phyloP scores from a whole-genome alignment of 2,329 filamentous ascomycete species.

The Rhynchosporium graminicola region DNA sequence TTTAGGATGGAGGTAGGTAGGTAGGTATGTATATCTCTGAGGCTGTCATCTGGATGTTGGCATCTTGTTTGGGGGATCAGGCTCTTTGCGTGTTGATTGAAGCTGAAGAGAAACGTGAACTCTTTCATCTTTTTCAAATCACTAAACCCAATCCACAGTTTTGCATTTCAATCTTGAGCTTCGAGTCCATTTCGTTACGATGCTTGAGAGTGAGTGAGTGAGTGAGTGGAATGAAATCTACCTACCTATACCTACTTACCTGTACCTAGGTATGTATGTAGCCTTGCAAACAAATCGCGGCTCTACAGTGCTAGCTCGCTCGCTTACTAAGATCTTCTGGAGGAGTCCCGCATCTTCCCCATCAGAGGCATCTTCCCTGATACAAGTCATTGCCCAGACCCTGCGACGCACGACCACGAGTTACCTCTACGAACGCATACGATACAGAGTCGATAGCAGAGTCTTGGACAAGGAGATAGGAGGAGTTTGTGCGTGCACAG shows the following conservation, averaged over 20 bases:
- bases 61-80: too few species aligned
- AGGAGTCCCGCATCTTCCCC: constrained; percentile 25
- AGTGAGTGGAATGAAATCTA: too few species aligned
- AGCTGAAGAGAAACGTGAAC: too few species aligned
- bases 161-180: too few species aligned
- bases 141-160: too few species aligned
- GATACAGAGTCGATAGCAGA: background rate
- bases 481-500: background rate
- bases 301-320: background rate
- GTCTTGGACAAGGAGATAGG: background rate
- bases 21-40: background rate
- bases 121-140: too few species aligned
- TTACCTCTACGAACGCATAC: background rate
- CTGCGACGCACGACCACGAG: constrained; percentile 22
- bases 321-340: constrained; percentile 32
- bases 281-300: constrained; percentile 11
- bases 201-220: too few species aligned
- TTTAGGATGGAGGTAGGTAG: background rate
- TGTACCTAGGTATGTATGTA: background rate
- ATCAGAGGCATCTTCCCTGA: constrained; percentile 29
- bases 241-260: too few species aligned
- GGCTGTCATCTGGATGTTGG: too few species aligned
- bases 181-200: too few species aligned
- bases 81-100: too few species aligned
- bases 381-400: constrained; percentile 32